These are phyloP conservation scores for Colletotrichum incanum DNA, from an alignment of 2,329 filamentous ascomycete species.

Conservation along the genomic window DNA sequence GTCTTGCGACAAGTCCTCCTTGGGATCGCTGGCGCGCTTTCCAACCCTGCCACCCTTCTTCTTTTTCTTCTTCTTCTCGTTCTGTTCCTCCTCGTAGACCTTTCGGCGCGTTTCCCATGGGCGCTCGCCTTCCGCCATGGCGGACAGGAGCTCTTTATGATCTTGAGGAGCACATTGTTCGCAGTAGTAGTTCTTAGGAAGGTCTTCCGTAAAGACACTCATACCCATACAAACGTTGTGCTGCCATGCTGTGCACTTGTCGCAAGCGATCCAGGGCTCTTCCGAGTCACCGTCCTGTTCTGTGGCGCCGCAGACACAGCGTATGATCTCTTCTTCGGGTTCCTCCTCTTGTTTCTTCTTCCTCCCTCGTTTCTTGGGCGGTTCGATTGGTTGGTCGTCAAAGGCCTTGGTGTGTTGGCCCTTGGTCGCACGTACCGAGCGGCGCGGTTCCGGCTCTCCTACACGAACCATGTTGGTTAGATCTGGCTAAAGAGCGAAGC, in stretches of 20 bases:
- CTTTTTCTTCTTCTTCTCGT: conserved; percentile 69
- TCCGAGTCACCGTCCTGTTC: conserved; percentile 89
- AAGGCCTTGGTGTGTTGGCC: conserved; percentile 93
- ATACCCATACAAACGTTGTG: conserved; percentile 97
- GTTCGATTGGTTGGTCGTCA: conserved; percentile 75
- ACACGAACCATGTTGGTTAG: conserved; percentile 37
- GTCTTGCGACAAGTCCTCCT: conserved; percentile 56
- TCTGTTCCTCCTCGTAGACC: conserved; percentile 73
- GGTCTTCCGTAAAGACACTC: conserved; percentile 81
- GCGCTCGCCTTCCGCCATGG: conserved; percentile 84
- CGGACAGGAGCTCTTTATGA: conserved; percentile 85
- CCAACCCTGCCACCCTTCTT: conserved; percentile 72
- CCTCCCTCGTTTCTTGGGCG: conserved; percentile 68
- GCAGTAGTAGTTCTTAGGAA: conserved; percentile 91
- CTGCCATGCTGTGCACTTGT: conserved; percentile 94
- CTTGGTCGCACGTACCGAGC: conserved; percentile 96
- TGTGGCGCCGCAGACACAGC: conserved; percentile 92
- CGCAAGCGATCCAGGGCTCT: conserved; percentile 96
- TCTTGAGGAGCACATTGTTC: conserved; percentile 89
- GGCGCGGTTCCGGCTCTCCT: conserved; percentile 82
- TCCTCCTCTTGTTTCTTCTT: conserved; percentile 76
- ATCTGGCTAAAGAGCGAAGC: not conserved
- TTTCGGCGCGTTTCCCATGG: conserved; percentile 85
- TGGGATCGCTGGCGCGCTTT: conserved; percentile 77
- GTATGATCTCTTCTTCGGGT: conserved; percentile 81